These are phyloP conservation scores for Colletotrichum sp. DNA, from an alignment of 2,329 filamentous ascomycete genomes.

Conservation along the genomic window DNA sequence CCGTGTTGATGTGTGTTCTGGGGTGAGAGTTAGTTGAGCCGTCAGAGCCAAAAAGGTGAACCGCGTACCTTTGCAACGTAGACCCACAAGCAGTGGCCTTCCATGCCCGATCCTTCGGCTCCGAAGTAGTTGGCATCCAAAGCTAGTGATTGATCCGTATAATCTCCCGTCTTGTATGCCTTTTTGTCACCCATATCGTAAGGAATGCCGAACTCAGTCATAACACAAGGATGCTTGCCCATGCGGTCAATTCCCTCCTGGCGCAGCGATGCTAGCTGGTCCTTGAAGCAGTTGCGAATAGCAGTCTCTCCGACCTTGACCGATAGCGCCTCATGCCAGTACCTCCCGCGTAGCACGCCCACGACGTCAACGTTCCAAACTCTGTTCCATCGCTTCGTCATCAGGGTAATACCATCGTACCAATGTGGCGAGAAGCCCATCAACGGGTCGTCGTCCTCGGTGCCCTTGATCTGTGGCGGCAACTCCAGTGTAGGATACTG, in stretches of 20 bases:
- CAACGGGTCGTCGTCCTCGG: constrained; percentile 84
- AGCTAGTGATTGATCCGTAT: constrained; percentile 87
- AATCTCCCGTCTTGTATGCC: constrained; percentile 95
- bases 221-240: constrained; percentile 85
- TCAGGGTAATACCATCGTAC: constrained; percentile 94
- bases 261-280: constrained; percentile 83
- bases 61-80: constrained; percentile 73
- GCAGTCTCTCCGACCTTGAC: constrained; percentile 92
- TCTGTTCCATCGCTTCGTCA: constrained; percentile 99
- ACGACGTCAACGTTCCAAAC: constrained; percentile 97
- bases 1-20: constrained; percentile 88
- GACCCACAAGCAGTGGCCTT: constrained; percentile 89
- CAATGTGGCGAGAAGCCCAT: constrained; percentile 96
- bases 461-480: constrained; percentile 86
- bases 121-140: constrained; percentile 97
- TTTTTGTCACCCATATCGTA: constrained; percentile 99
- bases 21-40: neutral
- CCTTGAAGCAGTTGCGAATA: constrained; percentile 89
- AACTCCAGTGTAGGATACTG: constrained; percentile 93
- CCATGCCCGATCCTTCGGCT: constrained; percentile 81
- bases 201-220: constrained; percentile 96
- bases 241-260: constrained; percentile 89
- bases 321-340: constrained; percentile 87
- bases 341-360: constrained; percentile 87
- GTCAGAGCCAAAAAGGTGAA: neutral